Conservation (phyloP, 805 yeast species). For the Kregervanrija fluxuum region DNA sequence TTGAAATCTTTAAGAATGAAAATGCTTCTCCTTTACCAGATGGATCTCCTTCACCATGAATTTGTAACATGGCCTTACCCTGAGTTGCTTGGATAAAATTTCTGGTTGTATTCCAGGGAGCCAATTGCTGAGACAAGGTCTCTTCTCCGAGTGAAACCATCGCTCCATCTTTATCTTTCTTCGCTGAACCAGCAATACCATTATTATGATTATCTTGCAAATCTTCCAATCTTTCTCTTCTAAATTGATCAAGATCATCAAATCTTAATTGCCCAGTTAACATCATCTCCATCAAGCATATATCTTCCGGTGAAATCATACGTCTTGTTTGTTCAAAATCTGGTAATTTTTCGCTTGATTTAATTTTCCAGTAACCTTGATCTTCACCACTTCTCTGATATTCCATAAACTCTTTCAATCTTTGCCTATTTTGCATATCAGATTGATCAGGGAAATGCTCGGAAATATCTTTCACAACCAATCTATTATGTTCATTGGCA, state of each 20-base stretch:
- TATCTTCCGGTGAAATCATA: conserved; percentile 91
- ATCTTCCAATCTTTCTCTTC: conserved; percentile 29
- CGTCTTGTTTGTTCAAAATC: conserved; percentile 66
- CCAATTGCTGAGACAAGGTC: conserved; percentile 72
- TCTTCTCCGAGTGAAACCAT: conserved; percentile 31
- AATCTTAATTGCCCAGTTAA: conserved; percentile 84
- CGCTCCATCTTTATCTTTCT: conserved; percentile 18
- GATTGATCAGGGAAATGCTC: conserved; percentile 94
- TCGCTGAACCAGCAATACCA: conserved; percentile 3
- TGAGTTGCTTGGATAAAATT: conserved; percentile 92
- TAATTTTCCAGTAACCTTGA: conserved; percentile 92
- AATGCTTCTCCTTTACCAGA: conserved; percentile 86
- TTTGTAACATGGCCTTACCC: conserved; percentile 93
- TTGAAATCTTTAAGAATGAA: conserved; percentile 82
- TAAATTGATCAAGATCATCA: conserved; percentile 67
- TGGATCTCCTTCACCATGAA: conserved; percentile 93
- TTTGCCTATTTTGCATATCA: conserved; percentile 94
- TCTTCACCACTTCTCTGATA: conserved; percentile 91
- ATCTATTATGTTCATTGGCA: conserved; percentile 61
- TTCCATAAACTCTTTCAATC: conserved; percentile 96
- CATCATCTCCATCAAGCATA: conserved; percentile 82
- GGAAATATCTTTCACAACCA: conserved; percentile 81
- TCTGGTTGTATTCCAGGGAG: conserved; percentile 92
- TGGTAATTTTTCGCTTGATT: conserved; percentile 60
- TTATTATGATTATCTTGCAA: conserved; percentile 10